Base-by-base conservation (phyloP, 805 yeast genomes). In the Scheffersomyces ergatensis region DNA sequence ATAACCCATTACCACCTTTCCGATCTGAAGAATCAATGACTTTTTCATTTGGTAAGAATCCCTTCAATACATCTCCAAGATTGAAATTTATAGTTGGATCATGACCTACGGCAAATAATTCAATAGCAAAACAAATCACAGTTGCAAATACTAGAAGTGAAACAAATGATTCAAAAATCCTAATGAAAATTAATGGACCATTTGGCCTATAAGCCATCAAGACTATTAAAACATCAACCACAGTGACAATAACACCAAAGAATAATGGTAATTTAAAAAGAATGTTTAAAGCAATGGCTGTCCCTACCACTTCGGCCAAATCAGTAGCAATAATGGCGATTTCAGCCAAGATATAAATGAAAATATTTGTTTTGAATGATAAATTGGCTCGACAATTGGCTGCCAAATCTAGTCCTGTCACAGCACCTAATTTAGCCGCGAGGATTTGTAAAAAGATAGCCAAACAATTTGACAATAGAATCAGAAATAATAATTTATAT, bases 291-390 rank as follows among this genome's bases (percentile, higher is more conserved):
- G 98, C 84, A 42, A 92, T 89, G 3, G 98, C 97, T 3, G 97
- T 88, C n/a, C 99, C 99, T 19, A 93, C 92, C 26, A 92, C 96
- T 59, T 92, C 98, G 1, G 99, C 97, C 48, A 93, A 76, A 65
- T 92, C 99, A 0, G 98, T 92, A 2, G 97, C 97, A 33, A 92
- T 82, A 44, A 92, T 92, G 16, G 98, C 95, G 15, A 84, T 65
- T 55, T 92, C 98, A 0, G 97, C 95, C 46, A 90, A 72, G 2
- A 82, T 58, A 59, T 92, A 90, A 18, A 89, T 64, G 23, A 74
- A 53, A 31, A 83, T 51, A 54, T 85, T 85, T 24, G 85, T 53
- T 44, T 73, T 74, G 40, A 64, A 70, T 2, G 90, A 83, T 32
- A 90, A 65, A 61, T 89, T 87, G 36, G 76, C 78, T 36, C 88